phyloP scores from a whole-genome alignment of 495 filamentous ascomycete genomes.

The Podospora fimiseda region DNA sequence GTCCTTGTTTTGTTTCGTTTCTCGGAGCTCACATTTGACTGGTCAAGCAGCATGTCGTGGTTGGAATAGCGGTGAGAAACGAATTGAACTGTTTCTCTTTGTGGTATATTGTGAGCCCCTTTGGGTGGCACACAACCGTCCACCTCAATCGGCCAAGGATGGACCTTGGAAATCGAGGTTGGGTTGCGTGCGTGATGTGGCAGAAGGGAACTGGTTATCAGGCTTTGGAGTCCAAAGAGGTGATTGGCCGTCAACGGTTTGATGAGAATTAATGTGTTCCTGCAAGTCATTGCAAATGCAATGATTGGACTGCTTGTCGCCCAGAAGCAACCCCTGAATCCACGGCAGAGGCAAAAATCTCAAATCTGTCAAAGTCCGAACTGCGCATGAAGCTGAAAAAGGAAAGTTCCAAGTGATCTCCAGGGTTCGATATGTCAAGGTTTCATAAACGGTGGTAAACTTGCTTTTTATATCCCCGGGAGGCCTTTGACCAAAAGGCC shows the following conservation, averaged over 20 bases:
- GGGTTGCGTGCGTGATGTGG: conserved; percentile 16
- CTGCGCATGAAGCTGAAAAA: conserved; percentile 1
- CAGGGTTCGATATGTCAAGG: conserved; percentile 10
- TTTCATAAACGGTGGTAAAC: conserved; percentile 10
- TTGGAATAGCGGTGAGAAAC: no score
- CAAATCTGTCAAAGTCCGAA: no score
- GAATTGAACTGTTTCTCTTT: background rate
- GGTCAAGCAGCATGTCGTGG: no score
- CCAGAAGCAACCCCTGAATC: conserved; percentile 11
- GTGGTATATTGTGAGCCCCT: background rate
- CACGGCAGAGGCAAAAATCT: background rate
- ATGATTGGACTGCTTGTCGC: conserved; percentile 13
- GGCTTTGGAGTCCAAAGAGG: background rate
- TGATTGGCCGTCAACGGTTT: conserved; percentile 1
- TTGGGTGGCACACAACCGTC: background rate
- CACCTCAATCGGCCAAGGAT: background rate
- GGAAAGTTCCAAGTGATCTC: conserved; percentile 7
- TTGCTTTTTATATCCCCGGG: conserved; percentile 12
- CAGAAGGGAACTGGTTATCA: conserved; percentile 10
- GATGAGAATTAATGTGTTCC: background rate
- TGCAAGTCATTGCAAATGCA: conserved; percentile 12
- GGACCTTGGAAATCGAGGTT: background rate
- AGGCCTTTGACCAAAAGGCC: conserved; percentile 1
- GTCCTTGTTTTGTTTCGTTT: background rate
- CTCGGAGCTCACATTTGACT: background rate